A percentile compares a stretch with the other conserved stretches of the same genome.
These are phyloP conservation scores for Fusarium nurragi DNA, from an alignment of 2,329 filamentous ascomycete genomes.

Conservation along the genomic window DNA sequence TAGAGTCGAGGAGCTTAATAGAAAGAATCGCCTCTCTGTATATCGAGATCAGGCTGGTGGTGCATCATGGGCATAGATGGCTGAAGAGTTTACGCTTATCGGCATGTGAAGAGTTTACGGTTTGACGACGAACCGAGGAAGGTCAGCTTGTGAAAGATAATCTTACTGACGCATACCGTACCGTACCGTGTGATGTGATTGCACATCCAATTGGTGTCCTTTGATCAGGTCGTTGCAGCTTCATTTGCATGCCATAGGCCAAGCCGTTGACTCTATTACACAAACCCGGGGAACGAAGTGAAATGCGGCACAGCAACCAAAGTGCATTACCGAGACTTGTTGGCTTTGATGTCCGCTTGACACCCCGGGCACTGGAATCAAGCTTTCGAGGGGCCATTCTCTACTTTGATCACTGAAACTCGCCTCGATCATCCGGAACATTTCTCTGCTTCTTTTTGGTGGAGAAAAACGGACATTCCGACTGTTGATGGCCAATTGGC, in stretches of 20 bases:
- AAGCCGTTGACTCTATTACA: neutral
- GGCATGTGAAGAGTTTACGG: constrained; percentile 26
- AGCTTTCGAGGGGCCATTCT: constrained; percentile 3
- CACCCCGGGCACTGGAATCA: constrained; percentile 1
- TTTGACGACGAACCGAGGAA: constrained; percentile 25
- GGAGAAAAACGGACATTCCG: constrained; percentile 20
- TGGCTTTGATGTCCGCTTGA: neutral
- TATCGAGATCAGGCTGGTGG: constrained; percentile 4
- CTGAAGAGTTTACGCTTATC: neutral
- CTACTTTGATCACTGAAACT: neutral
- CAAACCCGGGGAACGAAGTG: constrained; percentile 22
- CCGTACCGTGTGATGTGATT: neutral
- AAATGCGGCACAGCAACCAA: constrained; percentile 5
- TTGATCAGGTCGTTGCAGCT: constrained; percentile 8
- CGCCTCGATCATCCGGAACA: constrained; percentile 3
- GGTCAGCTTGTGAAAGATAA: constrained; percentile 35
- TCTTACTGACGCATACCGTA: constrained; percentile 28
- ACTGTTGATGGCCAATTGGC: constrained; percentile 10
- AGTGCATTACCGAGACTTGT: constrained; percentile 5
- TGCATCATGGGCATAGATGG: constrained; percentile 20
- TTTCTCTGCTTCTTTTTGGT: constrained; percentile 10
- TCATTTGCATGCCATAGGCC: constrained; percentile 11
- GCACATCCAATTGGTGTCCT: neutral
- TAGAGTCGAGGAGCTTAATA: neutral
- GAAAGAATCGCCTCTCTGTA: neutral